phyloP scores from a whole-genome alignment of 23 red algal genomes.

The Gracilaria domingensis region DNA sequence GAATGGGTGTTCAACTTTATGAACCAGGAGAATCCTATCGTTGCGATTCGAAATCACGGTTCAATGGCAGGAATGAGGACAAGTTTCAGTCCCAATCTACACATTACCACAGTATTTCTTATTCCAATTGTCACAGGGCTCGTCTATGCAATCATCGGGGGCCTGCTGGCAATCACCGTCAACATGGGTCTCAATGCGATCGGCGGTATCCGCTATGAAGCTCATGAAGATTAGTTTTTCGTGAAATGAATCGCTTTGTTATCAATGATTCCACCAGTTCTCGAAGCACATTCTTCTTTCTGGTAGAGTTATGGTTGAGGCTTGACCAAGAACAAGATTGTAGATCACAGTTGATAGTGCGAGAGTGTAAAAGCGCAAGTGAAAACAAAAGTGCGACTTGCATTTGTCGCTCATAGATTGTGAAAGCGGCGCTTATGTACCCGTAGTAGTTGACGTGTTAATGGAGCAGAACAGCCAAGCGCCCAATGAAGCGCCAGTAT shows the following conservation, averaged over 20 bases:
- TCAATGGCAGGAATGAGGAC: conserved; percentile 15
- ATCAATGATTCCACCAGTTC: not conserved
- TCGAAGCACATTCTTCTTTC: not conserved
- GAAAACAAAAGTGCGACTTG: not conserved
- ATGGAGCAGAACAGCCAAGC: conserved; percentile 74
- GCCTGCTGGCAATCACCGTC: conserved; percentile 10
- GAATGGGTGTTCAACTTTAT: conserved; percentile 60
- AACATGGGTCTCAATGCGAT: conserved; percentile 40
- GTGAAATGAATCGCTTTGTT: not conserved
- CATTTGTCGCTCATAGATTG: not conserved
- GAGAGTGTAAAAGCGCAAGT: not conserved
- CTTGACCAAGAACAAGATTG: not conserved
- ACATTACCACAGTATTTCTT: conserved; percentile 36
- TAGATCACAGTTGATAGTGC: not conserved
- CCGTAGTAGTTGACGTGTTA: conserved; percentile 47
- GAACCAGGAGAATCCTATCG: conserved; percentile 35
- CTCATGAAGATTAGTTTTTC: conserved; percentile 31
- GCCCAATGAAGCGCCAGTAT: conserved; percentile 69
- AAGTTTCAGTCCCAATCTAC: conserved; percentile 27
- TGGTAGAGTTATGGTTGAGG: conserved; percentile 2
- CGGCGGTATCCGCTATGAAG: conserved; percentile 52
- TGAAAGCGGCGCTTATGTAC: not conserved
- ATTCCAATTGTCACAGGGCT: conserved; percentile 43
- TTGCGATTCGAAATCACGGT: conserved; percentile 27
- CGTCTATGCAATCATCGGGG: conserved; percentile 17